A percentile compares a stretch with the other conserved stretches of the same genome.
phyloP scores from a whole-genome alignment of 345 rosid genomes.

The Anacardium occidentale region DNA sequence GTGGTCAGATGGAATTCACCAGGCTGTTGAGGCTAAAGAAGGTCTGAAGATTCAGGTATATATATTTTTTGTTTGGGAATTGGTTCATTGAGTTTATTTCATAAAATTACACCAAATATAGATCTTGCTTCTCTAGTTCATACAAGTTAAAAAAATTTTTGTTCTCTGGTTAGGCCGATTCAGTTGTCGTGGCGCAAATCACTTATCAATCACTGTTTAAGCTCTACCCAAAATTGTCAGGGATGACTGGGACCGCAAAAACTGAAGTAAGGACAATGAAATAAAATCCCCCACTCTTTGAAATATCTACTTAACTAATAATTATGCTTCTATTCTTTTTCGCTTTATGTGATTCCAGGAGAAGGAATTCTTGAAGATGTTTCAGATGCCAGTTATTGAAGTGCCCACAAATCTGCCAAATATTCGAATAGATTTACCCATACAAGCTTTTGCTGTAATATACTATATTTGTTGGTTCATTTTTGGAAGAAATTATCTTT shows the following conservation, averaged over 20 bases:
- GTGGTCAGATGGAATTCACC: conserved; percentile 98
- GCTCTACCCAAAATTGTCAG: conserved; percentile 93
- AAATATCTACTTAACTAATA: neutral
- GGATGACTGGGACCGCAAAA: conserved; percentile 99
- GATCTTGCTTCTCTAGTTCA: conserved; percentile 13
- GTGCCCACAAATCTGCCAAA: conserved; percentile 92
- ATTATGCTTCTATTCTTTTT: conserved; percentile 9
- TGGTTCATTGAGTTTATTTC: conserved; percentile 10
- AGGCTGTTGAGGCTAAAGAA: conserved; percentile 98
- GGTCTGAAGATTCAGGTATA: conserved; percentile 81
- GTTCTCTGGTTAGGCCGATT: conserved; percentile 65
- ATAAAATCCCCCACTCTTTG: conserved; percentile 2
- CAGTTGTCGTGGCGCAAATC: conserved; percentile 95
- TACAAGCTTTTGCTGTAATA: conserved; percentile 90
- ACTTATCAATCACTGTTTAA: conserved; percentile 95
- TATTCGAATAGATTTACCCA: conserved; percentile 85
- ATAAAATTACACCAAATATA: conserved; percentile 4
- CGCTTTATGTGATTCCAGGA: conserved; percentile 49
- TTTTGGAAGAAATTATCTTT: conserved; percentile 11
- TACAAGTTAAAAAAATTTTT: conserved; percentile 10
- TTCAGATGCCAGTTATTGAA: conserved; percentile 86
- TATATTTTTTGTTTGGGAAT: conserved; percentile 14
- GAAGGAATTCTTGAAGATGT: conserved; percentile 90
- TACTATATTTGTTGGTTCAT: conserved; percentile 6
- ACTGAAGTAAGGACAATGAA: conserved; percentile 63